Evolutionary conservation across 495 filamentous ascomycete species (phyloP).

Genomic region (Penicillium crystallinum): DNA sequence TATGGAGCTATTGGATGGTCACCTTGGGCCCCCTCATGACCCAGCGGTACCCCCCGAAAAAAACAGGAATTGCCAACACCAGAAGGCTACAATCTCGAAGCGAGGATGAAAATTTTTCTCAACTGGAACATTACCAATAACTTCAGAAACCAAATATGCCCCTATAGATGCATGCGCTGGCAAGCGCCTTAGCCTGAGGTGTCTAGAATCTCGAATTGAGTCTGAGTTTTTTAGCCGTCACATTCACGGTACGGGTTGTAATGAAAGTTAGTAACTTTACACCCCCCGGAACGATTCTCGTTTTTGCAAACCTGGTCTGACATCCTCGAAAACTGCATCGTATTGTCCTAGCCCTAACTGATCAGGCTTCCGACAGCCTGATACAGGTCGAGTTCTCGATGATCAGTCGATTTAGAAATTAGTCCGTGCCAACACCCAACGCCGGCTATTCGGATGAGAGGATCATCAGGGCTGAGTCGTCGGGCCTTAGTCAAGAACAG

Average conservation of each 20-base stretch:
- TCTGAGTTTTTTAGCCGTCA: neutral
- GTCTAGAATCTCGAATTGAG: neutral
- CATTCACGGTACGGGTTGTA: neutral
- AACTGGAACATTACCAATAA: slow-evolving; percentile 12
- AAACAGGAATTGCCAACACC: neutral
- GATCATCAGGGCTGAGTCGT: neutral
- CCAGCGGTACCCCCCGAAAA: slow-evolving; percentile 12
- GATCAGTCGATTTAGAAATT: slow-evolving; percentile 4
- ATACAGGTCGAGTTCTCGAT: neutral
- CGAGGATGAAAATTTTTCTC: neutral
- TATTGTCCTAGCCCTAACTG: neutral
- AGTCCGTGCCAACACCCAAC: neutral
- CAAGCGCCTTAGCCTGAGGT: slow-evolving; percentile 9
- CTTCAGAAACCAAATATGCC: too few species aligned
- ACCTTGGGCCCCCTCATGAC: slow-evolving; percentile 5
- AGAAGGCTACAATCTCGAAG: neutral
- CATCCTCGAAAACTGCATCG: neutral
- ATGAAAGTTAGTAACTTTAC: neutral
- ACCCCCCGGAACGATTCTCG: too few species aligned
- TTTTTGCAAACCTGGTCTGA: neutral
- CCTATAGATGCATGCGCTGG: slow-evolving; percentile 16
- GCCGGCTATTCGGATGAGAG: neutral
- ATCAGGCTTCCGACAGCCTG: neutral
- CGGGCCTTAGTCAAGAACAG: neutral
- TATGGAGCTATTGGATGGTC: neutral